Evolutionary conservation across 2,329 filamentous ascomycete genomes (phyloP).

Genomic region (Sarocladium oryzae): DNA sequence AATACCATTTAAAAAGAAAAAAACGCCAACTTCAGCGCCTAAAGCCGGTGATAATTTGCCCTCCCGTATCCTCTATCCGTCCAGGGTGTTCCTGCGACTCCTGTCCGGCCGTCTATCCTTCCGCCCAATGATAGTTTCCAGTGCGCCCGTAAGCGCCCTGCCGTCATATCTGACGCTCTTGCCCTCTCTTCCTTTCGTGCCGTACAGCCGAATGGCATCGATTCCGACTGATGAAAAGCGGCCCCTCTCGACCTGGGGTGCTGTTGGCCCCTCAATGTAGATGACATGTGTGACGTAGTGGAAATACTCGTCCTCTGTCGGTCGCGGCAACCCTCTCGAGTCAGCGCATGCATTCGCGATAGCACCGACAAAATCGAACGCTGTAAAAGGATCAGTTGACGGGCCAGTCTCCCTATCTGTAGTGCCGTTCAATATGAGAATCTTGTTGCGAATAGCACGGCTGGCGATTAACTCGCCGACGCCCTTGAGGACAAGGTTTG

Average conservation of each 20-base stretch:
- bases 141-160: conserved; percentile 63
- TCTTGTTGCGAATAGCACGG: conserved; percentile 54
- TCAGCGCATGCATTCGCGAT: conserved; percentile 69
- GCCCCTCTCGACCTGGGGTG: conserved; percentile 63
- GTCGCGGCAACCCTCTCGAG: conserved; percentile 45
- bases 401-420: conserved; percentile 85
- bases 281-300: conserved; percentile 79
- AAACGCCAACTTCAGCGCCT: not conserved
- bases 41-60: not conserved
- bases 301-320: conserved; percentile 42
- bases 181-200: conserved; percentile 43
- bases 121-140: conserved; percentile 70
- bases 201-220: conserved; percentile 70
- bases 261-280: conserved; percentile 65
- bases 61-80: conserved; percentile 23
- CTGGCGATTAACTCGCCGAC: conserved; percentile 55
- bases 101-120: conserved; percentile 29
- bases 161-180: conserved; percentile 64
- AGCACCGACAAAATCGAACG: conserved; percentile 74
- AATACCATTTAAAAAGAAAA: not conserved
- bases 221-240: conserved; percentile 63
- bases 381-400: conserved; percentile 55
- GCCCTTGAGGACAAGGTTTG: conserved; percentile 68
- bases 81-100: conserved; percentile 39
- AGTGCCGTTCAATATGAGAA: conserved; percentile 78